These are phyloP conservation scores for Talaromyces sp. DNA, from an alignment of 2,329 filamentous ascomycete species.

Conservation along the genomic window DNA sequence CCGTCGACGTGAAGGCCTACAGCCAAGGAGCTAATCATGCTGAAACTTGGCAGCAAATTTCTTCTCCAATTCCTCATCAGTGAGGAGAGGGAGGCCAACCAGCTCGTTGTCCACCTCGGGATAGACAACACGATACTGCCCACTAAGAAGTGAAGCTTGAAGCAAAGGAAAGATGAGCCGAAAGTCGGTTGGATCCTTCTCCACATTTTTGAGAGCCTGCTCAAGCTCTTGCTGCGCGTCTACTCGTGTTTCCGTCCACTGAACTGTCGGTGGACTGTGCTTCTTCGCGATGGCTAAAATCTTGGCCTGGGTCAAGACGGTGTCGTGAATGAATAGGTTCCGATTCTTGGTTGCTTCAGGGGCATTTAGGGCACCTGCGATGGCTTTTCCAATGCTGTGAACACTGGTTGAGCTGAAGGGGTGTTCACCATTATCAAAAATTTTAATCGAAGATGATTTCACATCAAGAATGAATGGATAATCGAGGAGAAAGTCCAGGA, in stretches of 20 bases:
- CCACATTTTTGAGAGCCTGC: background rate
- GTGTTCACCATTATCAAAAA: background rate
- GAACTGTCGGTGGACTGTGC: background rate
- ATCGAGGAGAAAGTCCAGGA: too few species aligned
- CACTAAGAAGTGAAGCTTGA: background rate
- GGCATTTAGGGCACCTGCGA: background rate
- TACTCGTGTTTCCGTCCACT: background rate
- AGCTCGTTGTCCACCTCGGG: too few species aligned
- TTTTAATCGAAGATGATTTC: too few species aligned
- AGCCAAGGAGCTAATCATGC: too few species aligned
- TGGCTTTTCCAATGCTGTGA: background rate
- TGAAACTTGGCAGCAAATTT: too few species aligned
- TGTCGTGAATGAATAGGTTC: background rate
- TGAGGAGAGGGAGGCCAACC: too few species aligned
- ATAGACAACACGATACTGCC: too few species aligned
- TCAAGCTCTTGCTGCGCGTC: background rate
- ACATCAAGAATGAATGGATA: too few species aligned
- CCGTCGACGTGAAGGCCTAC: too few species aligned
- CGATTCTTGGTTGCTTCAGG: background rate
- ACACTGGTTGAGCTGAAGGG: background rate
- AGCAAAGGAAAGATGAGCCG: background rate
- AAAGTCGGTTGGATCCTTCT: background rate
- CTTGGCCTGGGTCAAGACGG: background rate
- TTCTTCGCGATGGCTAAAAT: background rate
- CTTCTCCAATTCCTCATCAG: too few species aligned